Evolutionary conservation across 2,329 filamentous ascomycete species (phyloP).

Genomic region (Penicillium sp.): DNA sequence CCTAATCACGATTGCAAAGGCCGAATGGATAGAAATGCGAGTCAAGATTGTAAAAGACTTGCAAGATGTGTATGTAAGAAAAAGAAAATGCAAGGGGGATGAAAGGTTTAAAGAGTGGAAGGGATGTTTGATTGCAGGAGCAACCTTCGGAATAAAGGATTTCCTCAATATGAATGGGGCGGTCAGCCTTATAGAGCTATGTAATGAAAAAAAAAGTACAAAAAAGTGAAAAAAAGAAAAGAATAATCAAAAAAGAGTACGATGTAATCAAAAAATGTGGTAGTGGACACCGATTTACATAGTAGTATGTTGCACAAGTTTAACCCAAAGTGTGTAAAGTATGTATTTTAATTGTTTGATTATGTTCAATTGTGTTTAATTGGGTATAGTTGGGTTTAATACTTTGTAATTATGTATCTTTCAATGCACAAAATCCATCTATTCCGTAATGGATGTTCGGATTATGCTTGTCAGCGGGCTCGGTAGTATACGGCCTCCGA

Average conservation of each 20-base stretch:
- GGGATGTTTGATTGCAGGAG: not conserved
- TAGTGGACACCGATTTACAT: not conserved
- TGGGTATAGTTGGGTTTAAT: too few relatives aligned
- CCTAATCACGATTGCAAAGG: not conserved
- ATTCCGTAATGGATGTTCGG: not conserved
- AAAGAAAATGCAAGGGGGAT: not conserved
- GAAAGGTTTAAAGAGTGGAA: not conserved
- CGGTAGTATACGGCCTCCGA: constrained; percentile 19
- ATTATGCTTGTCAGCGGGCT: constrained; percentile 9
- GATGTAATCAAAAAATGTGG: not conserved
- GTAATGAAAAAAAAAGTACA: not conserved
- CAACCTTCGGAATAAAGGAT: not conserved
- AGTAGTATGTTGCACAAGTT: not conserved
- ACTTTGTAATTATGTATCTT: too few relatives aligned
- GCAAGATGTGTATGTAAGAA: not conserved
- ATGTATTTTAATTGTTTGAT: not conserved
- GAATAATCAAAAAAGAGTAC: not conserved
- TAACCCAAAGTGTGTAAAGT: not conserved
- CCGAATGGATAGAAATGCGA: not conserved
- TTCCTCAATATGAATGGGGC: constrained; percentile 2
- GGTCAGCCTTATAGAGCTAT: constrained; percentile 25
- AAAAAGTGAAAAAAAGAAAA: not conserved
- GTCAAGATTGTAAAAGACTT: not conserved
- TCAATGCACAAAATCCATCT: not conserved
- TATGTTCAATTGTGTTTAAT: too few relatives aligned